A percentile compares a stretch with the other conserved stretches of the same genome.
Evolutionary conservation across 768 basidiomycete genomes (phyloP).

Genomic region (Obba rivulosa): DNA sequence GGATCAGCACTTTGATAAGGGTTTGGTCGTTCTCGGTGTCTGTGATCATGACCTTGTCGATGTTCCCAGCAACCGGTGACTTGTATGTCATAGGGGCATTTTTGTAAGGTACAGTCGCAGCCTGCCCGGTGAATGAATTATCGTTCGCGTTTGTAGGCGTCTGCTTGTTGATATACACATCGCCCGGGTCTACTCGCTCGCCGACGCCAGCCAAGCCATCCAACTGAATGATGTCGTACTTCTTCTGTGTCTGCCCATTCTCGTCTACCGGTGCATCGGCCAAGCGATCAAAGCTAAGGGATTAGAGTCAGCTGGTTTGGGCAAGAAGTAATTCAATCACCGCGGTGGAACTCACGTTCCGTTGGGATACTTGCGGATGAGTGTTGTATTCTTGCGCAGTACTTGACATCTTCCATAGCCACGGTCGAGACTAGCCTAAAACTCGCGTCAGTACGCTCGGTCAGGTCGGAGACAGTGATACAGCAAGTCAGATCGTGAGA

Average conservation of each 20-base stretch:
- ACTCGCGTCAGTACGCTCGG: slow-evolving; percentile 5
- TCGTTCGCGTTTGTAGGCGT: slow-evolving; percentile 92
- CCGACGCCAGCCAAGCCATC: slow-evolving; percentile 96
- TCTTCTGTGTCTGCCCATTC: slow-evolving; percentile 71
- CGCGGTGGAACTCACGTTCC: slow-evolving; percentile 68
- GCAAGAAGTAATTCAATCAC: slow-evolving; percentile 1
- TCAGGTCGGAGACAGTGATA: neutral
- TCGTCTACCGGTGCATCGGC: slow-evolving; percentile 89
- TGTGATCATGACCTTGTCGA: slow-evolving; percentile 97
- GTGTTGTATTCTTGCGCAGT: slow-evolving; percentile 88
- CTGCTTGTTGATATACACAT: slow-evolving; percentile 97
- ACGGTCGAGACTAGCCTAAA: slow-evolving; percentile 88
- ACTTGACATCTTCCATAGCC: slow-evolving; percentile 99
- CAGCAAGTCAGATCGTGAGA: neutral
- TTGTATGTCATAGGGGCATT: slow-evolving; percentile 93
- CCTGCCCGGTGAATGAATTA: slow-evolving; percentile 81
- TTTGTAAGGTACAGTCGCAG: slow-evolving; percentile 81
- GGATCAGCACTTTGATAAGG: slow-evolving; percentile 93
- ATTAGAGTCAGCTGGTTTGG: neutral
- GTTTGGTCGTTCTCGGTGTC: slow-evolving; percentile 97
- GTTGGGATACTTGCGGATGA: slow-evolving; percentile 94
- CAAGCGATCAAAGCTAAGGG: slow-evolving; percentile 77
- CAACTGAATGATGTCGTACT: slow-evolving; percentile 84
- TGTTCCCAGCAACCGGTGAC: slow-evolving; percentile 85
- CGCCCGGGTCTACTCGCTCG: slow-evolving; percentile 87